phyloP scores from a whole-genome alignment of 2,329 filamentous ascomycete species.

The Sclerotinia borealis region DNA sequence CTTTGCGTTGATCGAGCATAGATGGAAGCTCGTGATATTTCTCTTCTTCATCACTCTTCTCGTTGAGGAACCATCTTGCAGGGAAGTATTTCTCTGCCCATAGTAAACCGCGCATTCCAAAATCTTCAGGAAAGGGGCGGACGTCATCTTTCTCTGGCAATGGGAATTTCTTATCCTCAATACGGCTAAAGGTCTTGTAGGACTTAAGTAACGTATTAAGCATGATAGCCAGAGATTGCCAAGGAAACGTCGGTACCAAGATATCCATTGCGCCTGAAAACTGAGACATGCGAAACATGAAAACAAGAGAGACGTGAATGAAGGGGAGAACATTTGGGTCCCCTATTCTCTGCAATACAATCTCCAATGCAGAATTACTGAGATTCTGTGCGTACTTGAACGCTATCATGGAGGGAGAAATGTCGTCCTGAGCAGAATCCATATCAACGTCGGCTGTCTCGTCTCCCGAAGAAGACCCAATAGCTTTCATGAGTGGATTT shows the following conservation, averaged over 20 bases:
- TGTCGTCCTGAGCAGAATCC: slow-evolving; percentile 7
- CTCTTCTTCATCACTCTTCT: slow-evolving; percentile 27
- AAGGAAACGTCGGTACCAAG: slow-evolving; percentile 21
- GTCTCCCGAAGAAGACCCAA: slow-evolving; percentile 9
- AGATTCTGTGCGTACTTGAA: slow-evolving; percentile 19
- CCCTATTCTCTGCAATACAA: slow-evolving; percentile 20
- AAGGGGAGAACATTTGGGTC: slow-evolving; percentile 24
- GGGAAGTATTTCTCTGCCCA: slow-evolving; percentile 23
- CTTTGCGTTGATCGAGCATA: slow-evolving; percentile 25
- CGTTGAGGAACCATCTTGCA: slow-evolving; percentile 20
- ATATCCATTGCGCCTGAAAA: slow-evolving; percentile 16
- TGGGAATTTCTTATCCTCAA: slow-evolving; percentile 18
- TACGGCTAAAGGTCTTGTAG: slow-evolving; percentile 11
- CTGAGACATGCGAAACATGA: slow-evolving; percentile 19
- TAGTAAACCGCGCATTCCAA: slow-evolving; percentile 20
- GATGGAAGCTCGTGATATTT: slow-evolving; percentile 27
- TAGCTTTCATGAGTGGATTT: slow-evolving; percentile 26
- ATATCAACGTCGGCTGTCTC: slow-evolving; percentile 14
- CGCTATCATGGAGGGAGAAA: not conserved
- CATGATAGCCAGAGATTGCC: slow-evolving; percentile 15
- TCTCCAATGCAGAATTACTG: slow-evolving; percentile 14
- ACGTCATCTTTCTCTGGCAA: slow-evolving; percentile 22
- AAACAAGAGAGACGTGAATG: slow-evolving; percentile 22
- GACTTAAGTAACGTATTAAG: slow-evolving; percentile 20
- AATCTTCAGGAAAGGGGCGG: slow-evolving; percentile 24